Evolutionary conservation across 768 basidiomycete genomes (phyloP), one percentile per base, ranked within the genome.

Genomic region (Trametes coccinea): DNA sequence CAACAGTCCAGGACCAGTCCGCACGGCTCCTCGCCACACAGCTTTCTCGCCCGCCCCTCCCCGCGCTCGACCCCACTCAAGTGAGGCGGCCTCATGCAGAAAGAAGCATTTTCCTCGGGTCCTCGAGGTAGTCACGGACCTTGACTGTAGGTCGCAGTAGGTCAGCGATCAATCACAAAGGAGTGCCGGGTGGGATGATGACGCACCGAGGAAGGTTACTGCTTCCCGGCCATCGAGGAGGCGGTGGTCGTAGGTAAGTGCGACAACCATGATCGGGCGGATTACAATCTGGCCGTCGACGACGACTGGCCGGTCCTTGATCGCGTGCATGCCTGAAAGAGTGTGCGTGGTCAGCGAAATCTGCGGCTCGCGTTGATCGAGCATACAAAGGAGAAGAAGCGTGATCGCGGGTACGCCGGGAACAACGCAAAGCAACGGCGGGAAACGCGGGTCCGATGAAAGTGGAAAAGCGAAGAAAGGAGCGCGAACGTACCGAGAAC

Each of bases 211-310:
- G 93, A 99, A 98, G 43, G 95, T 96, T 55, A 94, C 91, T 37
- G 91, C 96, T 76, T 99, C 96, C 66, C 96, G 82, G 39, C 96
- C 96, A 72, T 99, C 96, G 67, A 99, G 82, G 70, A 99, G 76
- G 63, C 96, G 84, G 78, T 98, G 95, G 75, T 98, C 95, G 73
- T 98, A 98, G 0, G 95, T 96, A 61, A 94, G 82, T 7, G 91
- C 92, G 53, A 95, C 87, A 46, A 95, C 84, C 95, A 98, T 98
- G 77, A 98, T 93, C 33, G 96, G 96, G 57, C 96, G 87, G 73
- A 98, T 90, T 66, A 95, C 95, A 68, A 98, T 93, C 79, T 98
- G 88, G 27, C 95, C 96, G 67, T 97, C 81, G 48, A 96, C 91
- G 29, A 96, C 96, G 29, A 92, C 93, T 7, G 92, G 85, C 63